Percentiles rank a stretch among this genome's conserved stretches.
Conservation (phyloP, 805 yeast genomes). For the Cyberlindnera misumaiensis region DNA sequence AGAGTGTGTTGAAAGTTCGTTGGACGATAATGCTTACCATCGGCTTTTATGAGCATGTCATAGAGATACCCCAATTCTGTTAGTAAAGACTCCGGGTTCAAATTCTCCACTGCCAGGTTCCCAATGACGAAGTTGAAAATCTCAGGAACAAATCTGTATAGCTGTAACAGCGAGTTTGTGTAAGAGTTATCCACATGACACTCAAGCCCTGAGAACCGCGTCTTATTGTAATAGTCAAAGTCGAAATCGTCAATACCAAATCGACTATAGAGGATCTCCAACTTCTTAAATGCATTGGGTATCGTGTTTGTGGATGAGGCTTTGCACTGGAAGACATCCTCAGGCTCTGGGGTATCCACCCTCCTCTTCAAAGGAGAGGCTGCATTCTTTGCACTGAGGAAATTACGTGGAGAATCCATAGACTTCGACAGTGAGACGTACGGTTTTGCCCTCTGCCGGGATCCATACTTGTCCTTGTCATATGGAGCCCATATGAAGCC, state of each 20-base stretch:
- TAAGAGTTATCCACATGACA: slow-evolving; percentile 75
- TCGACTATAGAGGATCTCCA: slow-evolving; percentile 74
- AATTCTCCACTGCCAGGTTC: slow-evolving; percentile 47
- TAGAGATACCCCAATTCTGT: slow-evolving; percentile 83
- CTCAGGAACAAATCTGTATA: slow-evolving; percentile 71
- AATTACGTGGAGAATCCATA: slow-evolving; percentile 32
- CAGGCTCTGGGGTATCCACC: slow-evolving; percentile 17
- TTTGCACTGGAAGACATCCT: slow-evolving; percentile 27
- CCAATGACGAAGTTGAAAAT: slow-evolving; percentile 58
- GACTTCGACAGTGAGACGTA: slow-evolving; percentile 34
- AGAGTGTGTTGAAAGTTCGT: slow-evolving; percentile 65
- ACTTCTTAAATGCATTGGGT: slow-evolving; percentile 70
- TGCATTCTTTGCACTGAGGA: slow-evolving; percentile 43
- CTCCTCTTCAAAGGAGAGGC: slow-evolving; percentile 8
- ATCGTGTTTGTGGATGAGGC: slow-evolving; percentile 31
- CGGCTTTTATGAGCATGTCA: slow-evolving; percentile 85
- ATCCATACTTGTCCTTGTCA: slow-evolving; percentile 50
- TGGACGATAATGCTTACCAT: slow-evolving; percentile 73
- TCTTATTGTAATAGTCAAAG: slow-evolving; percentile 74
- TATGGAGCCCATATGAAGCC: slow-evolving; percentile 42
- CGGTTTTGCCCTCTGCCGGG: slow-evolving; percentile 40
- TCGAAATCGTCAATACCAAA: slow-evolving; percentile 95
- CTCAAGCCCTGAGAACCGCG: slow-evolving; percentile 79
- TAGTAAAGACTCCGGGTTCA: slow-evolving; percentile 44
- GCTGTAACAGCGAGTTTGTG: slow-evolving; percentile 71